A percentile compares a stretch with the other conserved stretches of the same genome.
These are phyloP conservation scores for Dioscorea cayenensis DNA, from an alignment of 116 monocot genomes.

Conservation along the genomic window DNA sequence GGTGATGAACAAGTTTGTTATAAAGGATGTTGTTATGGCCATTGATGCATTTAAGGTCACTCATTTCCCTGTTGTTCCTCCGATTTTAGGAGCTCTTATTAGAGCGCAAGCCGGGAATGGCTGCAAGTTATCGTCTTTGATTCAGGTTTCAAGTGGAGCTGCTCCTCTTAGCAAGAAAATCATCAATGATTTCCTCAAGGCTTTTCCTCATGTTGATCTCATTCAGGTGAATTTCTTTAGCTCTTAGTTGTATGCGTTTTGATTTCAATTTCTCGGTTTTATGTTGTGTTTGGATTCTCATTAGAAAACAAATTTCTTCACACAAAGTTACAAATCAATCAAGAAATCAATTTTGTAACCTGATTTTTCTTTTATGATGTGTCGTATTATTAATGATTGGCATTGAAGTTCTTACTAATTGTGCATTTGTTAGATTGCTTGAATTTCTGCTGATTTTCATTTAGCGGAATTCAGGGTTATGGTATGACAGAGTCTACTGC, in stretches of 20 bases:
- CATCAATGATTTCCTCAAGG: conserved; percentile 35
- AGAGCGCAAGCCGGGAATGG: conserved; percentile 14
- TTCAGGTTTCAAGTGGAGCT: conserved; percentile 60
- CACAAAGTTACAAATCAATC: no score
- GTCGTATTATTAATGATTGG: no score
- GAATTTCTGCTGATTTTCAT: not conserved
- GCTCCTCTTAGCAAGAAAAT: conserved; percentile 44
- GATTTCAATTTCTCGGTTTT: not conserved
- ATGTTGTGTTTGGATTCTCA: no score
- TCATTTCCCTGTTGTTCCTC: conserved; percentile 61
- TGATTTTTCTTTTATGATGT: no score
- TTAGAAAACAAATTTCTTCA: no score
- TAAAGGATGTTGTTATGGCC: conserved; percentile 24
- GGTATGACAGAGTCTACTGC: conserved; percentile 82
- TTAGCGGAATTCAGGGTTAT: conserved; percentile 44
- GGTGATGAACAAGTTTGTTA: conserved; percentile 59
- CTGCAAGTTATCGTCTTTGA: conserved; percentile 29
- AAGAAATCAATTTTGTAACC: no score
- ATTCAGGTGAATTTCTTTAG: conserved; percentile 48
- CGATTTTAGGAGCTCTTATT: conserved; percentile 40
- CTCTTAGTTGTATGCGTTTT: not conserved
- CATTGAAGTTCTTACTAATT: no score
- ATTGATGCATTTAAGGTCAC: conserved; percentile 45
- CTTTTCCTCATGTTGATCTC: conserved; percentile 66
- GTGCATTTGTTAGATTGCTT: no score